Evolutionary conservation across 2,329 filamentous ascomycete species (phyloP).

Genomic region (Aspergillus vadensis): DNA sequence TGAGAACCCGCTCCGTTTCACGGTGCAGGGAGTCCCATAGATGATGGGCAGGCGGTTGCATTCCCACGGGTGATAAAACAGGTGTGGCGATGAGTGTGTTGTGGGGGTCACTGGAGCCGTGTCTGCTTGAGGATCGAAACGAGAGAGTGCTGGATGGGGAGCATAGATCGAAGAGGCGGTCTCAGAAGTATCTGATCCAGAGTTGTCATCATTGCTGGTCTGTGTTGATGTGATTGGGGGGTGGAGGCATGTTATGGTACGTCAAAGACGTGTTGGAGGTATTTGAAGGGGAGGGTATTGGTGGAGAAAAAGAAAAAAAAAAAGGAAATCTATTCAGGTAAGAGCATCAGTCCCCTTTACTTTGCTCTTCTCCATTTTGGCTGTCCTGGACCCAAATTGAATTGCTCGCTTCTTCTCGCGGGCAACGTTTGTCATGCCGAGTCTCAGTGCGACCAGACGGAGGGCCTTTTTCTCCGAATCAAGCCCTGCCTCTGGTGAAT

Average conservation of each 20-base stretch:
- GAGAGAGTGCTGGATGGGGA: conserved; percentile 3
- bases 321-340: conserved; percentile 25
- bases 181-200: conserved; percentile 48
- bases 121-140: background rate
- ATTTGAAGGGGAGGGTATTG: background rate
- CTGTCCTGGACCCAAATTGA: conserved; percentile 79
- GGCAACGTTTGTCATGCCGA: conserved; percentile 72
- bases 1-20: conserved; percentile 4
- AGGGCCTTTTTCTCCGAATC: conserved; percentile 82
- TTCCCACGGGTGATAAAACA: conserved; percentile 8
- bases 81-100: conserved; percentile 4
- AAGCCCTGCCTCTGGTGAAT: conserved; percentile 42
- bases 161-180: conserved; percentile 16
- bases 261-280: background rate
- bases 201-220: conserved; percentile 43
- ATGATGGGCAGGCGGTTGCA: conserved; percentile 19
- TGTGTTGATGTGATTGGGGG: background rate
- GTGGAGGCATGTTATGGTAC: background rate
- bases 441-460: conserved; percentile 70
- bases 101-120: background rate
- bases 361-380: conserved; percentile 72
- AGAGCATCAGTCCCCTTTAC: conserved; percentile 67
- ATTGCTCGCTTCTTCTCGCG: conserved; percentile 92
- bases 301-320: too few relatives aligned
- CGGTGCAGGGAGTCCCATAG: conserved; percentile 1